Evolutionary conservation across 768 basidiomycete species (phyloP).

Genomic region (Suillus subluteus): DNA sequence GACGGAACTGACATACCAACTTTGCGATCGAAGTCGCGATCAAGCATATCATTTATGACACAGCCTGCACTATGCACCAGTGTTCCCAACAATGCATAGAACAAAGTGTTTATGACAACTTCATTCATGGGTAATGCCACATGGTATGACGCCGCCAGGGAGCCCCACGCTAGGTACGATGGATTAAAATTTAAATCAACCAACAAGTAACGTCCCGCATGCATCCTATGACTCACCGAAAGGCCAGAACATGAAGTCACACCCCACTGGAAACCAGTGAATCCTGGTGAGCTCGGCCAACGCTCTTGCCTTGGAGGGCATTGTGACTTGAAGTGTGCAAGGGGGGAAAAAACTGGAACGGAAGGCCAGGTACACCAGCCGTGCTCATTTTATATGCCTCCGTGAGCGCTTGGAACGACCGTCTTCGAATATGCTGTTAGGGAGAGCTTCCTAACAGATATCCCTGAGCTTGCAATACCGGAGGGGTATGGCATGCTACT

Average conservation of each 20-base stretch:
- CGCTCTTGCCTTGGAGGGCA: constrained; percentile 3
- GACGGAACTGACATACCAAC: constrained; percentile 44
- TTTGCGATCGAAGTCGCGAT: constrained; percentile 53
- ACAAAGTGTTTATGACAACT: background rate
- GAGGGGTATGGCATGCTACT: too few species aligned
- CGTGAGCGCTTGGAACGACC: too few species aligned
- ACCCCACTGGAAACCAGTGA: constrained; percentile 7
- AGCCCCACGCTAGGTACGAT: background rate
- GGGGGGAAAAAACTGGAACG: background rate
- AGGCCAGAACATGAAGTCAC: constrained; percentile 3
- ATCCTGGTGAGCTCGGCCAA: constrained; percentile 1
- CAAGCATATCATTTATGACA: constrained; percentile 60
- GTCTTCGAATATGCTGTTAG: too few species aligned
- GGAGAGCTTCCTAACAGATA: too few species aligned
- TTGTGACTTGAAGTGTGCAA: background rate
- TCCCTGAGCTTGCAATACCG: too few species aligned
- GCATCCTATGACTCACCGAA: background rate
- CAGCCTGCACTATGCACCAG: constrained; percentile 51
- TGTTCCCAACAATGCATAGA: constrained; percentile 12
- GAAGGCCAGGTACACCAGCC: background rate
- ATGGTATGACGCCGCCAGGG: constrained; percentile 3
- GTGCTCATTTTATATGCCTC: background rate
- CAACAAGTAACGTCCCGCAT: background rate
- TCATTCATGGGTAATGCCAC: background rate
- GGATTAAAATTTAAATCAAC: too few species aligned